phyloP scores from a whole-genome alignment of 139 green algal genomes.

The Zygnema circumcarinatum region DNA sequence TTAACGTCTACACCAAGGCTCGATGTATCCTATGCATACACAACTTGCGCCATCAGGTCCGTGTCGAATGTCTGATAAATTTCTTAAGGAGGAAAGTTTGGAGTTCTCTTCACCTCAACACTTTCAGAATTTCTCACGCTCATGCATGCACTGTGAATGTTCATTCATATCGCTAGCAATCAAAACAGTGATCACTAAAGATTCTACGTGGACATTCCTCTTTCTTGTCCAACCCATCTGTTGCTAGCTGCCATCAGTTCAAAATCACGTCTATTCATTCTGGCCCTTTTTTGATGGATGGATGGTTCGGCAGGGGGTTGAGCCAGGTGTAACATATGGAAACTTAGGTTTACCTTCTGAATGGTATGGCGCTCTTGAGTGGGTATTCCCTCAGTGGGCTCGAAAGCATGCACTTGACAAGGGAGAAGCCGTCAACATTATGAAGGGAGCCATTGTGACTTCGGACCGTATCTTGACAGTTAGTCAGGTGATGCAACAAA shows the following conservation, averaged over 20 bases:
- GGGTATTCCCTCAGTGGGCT: constrained; percentile 64
- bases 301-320: constrained; percentile 59
- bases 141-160: too few species aligned
- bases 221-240: too few species aligned
- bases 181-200: too few species aligned
- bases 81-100: too few species aligned
- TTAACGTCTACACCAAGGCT: constrained; percentile 77
- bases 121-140: too few species aligned
- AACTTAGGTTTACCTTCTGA: constrained; percentile 75
- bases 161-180: too few species aligned
- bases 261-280: too few species aligned
- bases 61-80: too few species aligned
- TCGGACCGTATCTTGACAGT: constrained; percentile 85
- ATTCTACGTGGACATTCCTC: too few species aligned
- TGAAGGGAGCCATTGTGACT: constrained; percentile 83
- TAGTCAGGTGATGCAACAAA: constrained; percentile 36
- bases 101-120: too few species aligned
- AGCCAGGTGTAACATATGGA: constrained; percentile 59
- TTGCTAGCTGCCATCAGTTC: too few species aligned
- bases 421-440: constrained; percentile 80
- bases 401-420: constrained; percentile 64
- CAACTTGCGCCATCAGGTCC: constrained; percentile 77
- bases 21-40: constrained; percentile 84
- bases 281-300: too few species aligned
- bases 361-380: constrained; percentile 89